Base-by-base conservation (phyloP, 345 rosid genomes). In the Bruguiera sexangula region DNA sequence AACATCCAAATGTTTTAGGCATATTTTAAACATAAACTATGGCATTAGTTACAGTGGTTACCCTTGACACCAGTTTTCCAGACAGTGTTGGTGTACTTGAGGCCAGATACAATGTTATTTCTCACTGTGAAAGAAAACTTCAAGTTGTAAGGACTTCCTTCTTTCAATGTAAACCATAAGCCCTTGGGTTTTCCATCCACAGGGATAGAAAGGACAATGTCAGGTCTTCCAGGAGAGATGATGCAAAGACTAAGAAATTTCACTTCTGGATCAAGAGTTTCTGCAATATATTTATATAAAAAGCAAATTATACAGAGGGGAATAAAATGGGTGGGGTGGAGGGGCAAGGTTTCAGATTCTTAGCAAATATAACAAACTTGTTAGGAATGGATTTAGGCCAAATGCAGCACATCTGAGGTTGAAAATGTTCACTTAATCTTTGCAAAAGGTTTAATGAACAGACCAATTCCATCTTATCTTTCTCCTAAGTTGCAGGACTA, bases 71-170 rank as follows among this genome's bases (percentile, higher is more conserved):
- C 93, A 34, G 96, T 81, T 76, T 89, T 91, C 98, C 97, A 93
- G 52, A 93, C 91, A 3, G 86, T 78, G 51, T 91, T 89, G 77
- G 76, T 82, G 78, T 89, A 93, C 60, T 69, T 85, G 76, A 93
- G 96, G 31, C 98, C 97, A 52, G 96, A 84, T 2, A 93, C 98
- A 10, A 93, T 89, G 88, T 93, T 93, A 81, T 91, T 89, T 79
- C 82, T 81, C 50, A 93, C 98, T 57, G 81, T 79, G 81, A 93
- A 88, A 22, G 87, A 63, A 78, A 90, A 85, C 69, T 84, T 86
- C 73, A 90, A 54, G 60, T 65, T 84, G 77, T 90, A 88, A 32
- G 62, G 88, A 73, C 87, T 81, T 32, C 91, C 93, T 84, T 90
- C 93, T 76, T 88, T 88, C 78, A 90, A 67, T 51, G 91, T 82